Evolutionary conservation across 2,329 filamentous ascomycete genomes (phyloP).

Genomic region (Cucurbitaria berberidis): DNA sequence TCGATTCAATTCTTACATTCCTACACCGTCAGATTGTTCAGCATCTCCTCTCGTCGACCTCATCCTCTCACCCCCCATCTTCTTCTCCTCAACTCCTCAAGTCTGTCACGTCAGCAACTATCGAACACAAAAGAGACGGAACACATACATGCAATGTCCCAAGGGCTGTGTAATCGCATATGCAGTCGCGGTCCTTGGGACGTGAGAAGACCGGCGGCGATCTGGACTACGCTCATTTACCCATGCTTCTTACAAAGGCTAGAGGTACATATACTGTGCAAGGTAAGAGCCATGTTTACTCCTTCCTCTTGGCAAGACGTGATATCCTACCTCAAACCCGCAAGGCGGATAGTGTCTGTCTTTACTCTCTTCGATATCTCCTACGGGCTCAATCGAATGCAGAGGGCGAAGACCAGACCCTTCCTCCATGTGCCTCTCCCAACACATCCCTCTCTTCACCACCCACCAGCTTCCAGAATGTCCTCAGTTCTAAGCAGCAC

Average conservation of each 20-base stretch:
- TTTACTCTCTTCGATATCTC: neutral
- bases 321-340: no score
- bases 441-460: neutral
- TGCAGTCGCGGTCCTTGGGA: neutral
- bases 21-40: neutral
- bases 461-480: constrained; percentile 2
- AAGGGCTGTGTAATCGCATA: neutral
- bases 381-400: neutral
- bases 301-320: no score
- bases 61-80: neutral
- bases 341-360: neutral
- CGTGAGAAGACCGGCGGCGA: neutral
- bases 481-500: constrained; percentile 4
- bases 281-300: no score
- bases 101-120: neutral
- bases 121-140: neutral
- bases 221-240: neutral
- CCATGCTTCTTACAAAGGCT: no score
- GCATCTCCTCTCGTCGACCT: neutral
- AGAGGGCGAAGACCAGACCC: neutral
- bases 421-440: constrained; percentile 3
- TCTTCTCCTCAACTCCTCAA: neutral
- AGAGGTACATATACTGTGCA: no score
- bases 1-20: no score
- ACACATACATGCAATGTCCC: neutral